Base-by-base conservation (phyloP, 2,329 filamentous ascomycete genomes). In the Aspergillus transmontanensis region DNA sequence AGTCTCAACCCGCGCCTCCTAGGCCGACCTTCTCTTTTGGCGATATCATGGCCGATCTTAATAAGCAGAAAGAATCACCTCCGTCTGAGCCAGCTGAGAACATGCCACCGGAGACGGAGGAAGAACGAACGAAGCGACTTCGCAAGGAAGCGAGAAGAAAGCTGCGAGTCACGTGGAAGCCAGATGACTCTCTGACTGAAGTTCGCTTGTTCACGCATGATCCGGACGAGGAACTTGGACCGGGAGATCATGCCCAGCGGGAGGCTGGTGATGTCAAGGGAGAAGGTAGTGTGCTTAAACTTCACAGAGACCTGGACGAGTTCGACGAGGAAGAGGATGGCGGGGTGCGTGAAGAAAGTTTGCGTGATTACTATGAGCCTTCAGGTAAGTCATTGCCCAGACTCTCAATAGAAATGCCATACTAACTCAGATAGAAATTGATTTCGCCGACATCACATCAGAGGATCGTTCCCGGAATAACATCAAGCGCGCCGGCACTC, bases 171-270 rank as follows among this genome's bases (percentile, higher is more conserved):
- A 82, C 79, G 9, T 90, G 87, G 82, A 88, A 86, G 64, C 81
- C 84, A 0, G 86, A 87, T 65, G 80, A 83, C 21, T 78, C 81
- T 32, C 79, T 90, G 14, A 85, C 85, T 3, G 80, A 86, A 67
- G 80, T 88, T 59, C 82, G 84, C 53, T 81, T 85, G 57, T 89
- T 89, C 72, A 85, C 83, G 30, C 87, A 88, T 72, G 86, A 89
- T 67, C 86, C 86, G 0, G 85, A 88, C 11, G 87, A 89, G 72
- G 87, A 89, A 66, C 75, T 86, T 61, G 84, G 83, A 19, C 85
- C 86, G 54, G 83, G 85, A 50, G 84, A 85, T 62, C 87, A 84
- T 68, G 82, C 86, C 69, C 81, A 84, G 68, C 83, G 85, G 54
- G 86, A 89, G 71, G 83, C 84, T 14, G 82, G 82, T 28, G 87